phyloP scores from a whole-genome alignment of 495 filamentous ascomycete species.

The Tuber melanosporum region DNA sequence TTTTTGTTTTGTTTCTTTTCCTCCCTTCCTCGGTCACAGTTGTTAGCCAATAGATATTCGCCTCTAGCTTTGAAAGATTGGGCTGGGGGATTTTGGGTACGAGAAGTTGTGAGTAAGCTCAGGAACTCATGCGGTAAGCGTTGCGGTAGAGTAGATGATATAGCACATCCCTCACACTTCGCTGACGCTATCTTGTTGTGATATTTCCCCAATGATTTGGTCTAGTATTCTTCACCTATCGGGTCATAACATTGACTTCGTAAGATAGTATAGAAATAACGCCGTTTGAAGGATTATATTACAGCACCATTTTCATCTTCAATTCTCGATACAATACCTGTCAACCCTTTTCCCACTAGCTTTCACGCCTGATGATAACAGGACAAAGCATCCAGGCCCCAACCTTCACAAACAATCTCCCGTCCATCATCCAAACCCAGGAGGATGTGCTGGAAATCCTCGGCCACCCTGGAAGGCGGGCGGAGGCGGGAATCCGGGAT shows the following conservation, averaged over 20 bases:
- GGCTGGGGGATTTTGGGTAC: neutral
- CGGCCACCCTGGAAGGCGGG: constrained; percentile 65
- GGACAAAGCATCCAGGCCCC: neutral
- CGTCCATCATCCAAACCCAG: constrained; percentile 71
- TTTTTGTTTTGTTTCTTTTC: too few species aligned
- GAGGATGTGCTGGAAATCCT: constrained; percentile 60
- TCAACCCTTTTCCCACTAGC: neutral
- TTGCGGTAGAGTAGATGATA: neutral
- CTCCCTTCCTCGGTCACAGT: too few species aligned
- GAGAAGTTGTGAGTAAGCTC: neutral
- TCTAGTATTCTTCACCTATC: neutral
- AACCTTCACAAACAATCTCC: constrained; percentile 25
- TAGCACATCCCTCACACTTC: neutral
- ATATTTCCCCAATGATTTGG: neutral
- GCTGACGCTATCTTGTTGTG: neutral
- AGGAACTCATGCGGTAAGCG: neutral
- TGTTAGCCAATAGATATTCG: too few species aligned
- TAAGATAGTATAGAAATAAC: neutral
- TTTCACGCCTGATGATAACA: neutral
- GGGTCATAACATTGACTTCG: neutral
- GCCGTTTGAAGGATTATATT: neutral
- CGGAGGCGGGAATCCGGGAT: constrained; percentile 61
- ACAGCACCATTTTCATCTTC: neutral
- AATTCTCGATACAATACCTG: neutral
- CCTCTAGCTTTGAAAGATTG: too few species aligned